Percentiles rank a stretch among this genome's conserved stretches.
These are phyloP conservation scores for Diutina rugosa DNA, from an alignment of 1,139 yeast species.

Conservation along the genomic window DNA sequence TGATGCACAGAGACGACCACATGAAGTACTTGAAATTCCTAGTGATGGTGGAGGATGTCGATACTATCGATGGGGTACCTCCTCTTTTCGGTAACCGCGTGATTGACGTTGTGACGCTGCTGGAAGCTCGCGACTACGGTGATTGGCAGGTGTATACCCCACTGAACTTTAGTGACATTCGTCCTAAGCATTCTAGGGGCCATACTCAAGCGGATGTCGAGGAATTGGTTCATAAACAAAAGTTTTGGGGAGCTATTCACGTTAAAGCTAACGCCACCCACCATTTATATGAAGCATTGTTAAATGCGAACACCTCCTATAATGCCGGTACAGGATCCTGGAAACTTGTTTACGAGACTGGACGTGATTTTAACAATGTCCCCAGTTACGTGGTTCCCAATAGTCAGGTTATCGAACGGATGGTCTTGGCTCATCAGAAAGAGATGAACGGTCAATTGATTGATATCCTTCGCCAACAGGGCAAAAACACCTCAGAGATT, in stretches of 20 bases:
- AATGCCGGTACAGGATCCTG: constrained; percentile 8
- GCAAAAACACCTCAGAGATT: constrained; percentile 8
- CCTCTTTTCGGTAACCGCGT: constrained; percentile 24
- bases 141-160: constrained; percentile 22
- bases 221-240: constrained; percentile 30
- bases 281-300: constrained; percentile 19
- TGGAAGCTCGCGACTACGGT: constrained; percentile 16
- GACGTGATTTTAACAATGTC: constrained; percentile 18
- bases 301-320: constrained; percentile 11
- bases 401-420: constrained; percentile 12
- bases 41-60: constrained; percentile 33
- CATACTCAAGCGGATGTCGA: constrained; percentile 17
- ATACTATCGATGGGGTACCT: constrained; percentile 9
- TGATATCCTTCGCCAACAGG: constrained; percentile 1
- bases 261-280: constrained; percentile 32
- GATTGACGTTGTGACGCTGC: constrained; percentile 10
- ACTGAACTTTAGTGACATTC: constrained; percentile 3
- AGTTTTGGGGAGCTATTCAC: constrained; percentile 43
- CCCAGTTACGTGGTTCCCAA: neutral
- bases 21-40: constrained; percentile 27
- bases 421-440: constrained; percentile 14
- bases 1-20: constrained; percentile 27
- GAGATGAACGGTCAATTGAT: constrained; percentile 12
- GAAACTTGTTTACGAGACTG: constrained; percentile 20
- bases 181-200: constrained; percentile 13